These are phyloP conservation scores for Zelopaecilomyces penicillatus DNA, from an alignment of 2,329 filamentous ascomycete genomes.

Conservation along the genomic window DNA sequence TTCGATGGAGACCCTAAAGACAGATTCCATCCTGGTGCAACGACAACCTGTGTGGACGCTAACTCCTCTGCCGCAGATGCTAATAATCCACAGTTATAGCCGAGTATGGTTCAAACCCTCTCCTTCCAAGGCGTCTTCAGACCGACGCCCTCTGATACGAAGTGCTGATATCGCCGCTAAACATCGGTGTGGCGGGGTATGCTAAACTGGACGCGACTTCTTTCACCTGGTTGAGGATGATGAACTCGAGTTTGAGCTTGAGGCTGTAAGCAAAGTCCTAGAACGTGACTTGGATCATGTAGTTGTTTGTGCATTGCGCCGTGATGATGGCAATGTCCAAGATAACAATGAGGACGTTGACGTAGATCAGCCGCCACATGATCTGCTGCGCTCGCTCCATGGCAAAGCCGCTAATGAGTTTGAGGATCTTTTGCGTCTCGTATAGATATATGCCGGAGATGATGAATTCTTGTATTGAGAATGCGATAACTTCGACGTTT, in stretches of 20 bases:
- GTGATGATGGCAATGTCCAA: constrained; percentile 28
- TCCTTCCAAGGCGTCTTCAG: no score
- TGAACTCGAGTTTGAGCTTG: constrained; percentile 24
- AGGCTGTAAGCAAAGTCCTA: constrained; percentile 22
- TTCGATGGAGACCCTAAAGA: no score
- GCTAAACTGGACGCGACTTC: no score
- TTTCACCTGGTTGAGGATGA: constrained; percentile 16
- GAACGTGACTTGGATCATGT: constrained; percentile 21
- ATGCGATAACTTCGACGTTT: constrained; percentile 43
- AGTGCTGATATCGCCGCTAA: no score
- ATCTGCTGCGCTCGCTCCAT: constrained; percentile 3
- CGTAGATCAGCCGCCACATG: constrained; percentile 26
- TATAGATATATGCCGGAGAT: constrained; percentile 42
- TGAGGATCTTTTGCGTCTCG: neutral
- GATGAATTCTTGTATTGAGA: constrained; percentile 45
- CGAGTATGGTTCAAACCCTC: no score
- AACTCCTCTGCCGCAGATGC: no score
- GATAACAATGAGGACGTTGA: constrained; percentile 31
- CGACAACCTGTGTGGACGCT: no score
- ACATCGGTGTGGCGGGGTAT: no score
- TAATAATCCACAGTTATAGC: no score
- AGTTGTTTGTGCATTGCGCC: constrained; percentile 19
- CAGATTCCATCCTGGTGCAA: no score
- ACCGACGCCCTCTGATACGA: no score
- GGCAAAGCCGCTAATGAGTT: constrained; percentile 32